These are phyloP conservation scores for Epithele typhae DNA, from an alignment of 768 basidiomycete genomes.

Conservation along the genomic window DNA sequence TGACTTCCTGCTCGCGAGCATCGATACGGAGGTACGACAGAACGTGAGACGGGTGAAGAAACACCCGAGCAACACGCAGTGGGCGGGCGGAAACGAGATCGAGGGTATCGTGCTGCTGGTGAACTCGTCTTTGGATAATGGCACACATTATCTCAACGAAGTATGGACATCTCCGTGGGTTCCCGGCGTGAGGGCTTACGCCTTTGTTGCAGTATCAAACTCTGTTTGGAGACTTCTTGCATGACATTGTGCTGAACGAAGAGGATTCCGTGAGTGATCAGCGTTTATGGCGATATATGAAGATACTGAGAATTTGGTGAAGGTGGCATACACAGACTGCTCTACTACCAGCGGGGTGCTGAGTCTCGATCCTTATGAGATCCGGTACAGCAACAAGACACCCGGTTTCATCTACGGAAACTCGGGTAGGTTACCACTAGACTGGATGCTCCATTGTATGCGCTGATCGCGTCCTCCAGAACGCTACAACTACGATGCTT, in stretches of 20 bases:
- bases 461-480: conserved; percentile 34
- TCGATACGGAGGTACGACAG: conserved; percentile 53
- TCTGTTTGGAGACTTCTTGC: conserved; percentile 49
- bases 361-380: conserved; percentile 50
- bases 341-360: conserved; percentile 55
- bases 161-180: conserved; percentile 20
- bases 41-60: conserved; percentile 51
- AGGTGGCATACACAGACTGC: conserved; percentile 58
- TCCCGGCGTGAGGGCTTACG: too few species aligned
- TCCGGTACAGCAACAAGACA: conserved; percentile 48
- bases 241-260: conserved; percentile 43
- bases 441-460: too few species aligned
- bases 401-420: conserved; percentile 54
- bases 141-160: conserved; percentile 46
- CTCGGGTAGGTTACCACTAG: conserved; percentile 28
- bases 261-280: conserved; percentile 39
- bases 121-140: conserved; percentile 35
- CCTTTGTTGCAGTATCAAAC: conserved; percentile 40
- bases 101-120: conserved; percentile 45
- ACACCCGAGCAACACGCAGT: conserved; percentile 54
- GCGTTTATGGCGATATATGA: neutral
- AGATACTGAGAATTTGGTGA: neutral
- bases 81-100: conserved; percentile 61
- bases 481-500: conserved; percentile 53
- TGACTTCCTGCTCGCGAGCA: conserved; percentile 43